Conservation (phyloP, 805 yeast genomes). For the Maudiozyma barnettii region DNA sequence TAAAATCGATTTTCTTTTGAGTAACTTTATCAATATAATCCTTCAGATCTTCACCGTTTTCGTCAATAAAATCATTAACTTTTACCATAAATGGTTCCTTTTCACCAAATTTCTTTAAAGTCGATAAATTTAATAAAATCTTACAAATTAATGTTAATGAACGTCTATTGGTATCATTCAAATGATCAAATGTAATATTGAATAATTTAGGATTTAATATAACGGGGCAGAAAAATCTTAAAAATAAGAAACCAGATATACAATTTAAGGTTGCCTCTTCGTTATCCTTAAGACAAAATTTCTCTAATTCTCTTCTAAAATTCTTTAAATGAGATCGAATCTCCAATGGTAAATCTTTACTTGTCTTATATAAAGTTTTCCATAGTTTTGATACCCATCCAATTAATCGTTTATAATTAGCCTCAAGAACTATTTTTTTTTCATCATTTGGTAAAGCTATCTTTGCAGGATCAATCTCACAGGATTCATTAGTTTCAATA, state of each 20-base stretch:
- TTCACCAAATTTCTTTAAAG: conserved; percentile 60
- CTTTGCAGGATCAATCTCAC: conserved; percentile 77
- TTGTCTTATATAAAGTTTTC: conserved; percentile 52
- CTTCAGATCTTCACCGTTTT: conserved; percentile 47
- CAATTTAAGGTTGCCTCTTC: conserved; percentile 50
- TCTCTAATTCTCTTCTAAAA: conserved; percentile 55
- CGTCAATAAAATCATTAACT: conserved; percentile 59
- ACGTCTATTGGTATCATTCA: conserved; percentile 61
- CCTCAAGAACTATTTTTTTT: conserved; percentile 34
- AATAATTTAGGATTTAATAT: conserved; percentile 82
- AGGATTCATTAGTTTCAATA: conserved; percentile 40
- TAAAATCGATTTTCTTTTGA: conserved; percentile 57
- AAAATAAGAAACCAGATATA: conserved; percentile 71
- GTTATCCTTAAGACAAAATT: conserved; percentile 41
- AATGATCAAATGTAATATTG: conserved; percentile 59
- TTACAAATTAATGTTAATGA: conserved; percentile 78
- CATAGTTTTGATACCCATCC: conserved; percentile 51
- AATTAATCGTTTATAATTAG: conserved; percentile 41
- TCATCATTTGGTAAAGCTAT: conserved; percentile 31
- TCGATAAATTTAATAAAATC: conserved; percentile 67
- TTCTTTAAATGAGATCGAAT: conserved; percentile 55
- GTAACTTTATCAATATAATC: conserved; percentile 68
- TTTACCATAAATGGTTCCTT: conserved; percentile 74
- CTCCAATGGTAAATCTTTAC: conserved; percentile 64
- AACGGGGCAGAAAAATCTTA: conserved; percentile 86